Conservation (phyloP, 2,329 filamentous ascomycete species). For the Onygena corvina region DNA sequence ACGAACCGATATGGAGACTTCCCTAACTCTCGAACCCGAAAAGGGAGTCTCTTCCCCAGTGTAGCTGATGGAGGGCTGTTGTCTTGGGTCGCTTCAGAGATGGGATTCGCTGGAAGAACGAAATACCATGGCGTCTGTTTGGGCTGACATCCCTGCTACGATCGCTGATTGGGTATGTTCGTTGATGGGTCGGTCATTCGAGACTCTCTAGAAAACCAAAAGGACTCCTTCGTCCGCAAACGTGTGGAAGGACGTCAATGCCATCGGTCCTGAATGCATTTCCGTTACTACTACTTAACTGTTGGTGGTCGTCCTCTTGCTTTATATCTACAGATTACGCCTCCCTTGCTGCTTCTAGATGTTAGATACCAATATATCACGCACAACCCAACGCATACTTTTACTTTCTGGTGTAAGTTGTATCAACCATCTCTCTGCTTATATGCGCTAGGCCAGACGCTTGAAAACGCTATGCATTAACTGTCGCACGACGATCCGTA, state of each 20-base stretch:
- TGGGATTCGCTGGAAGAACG: conserved; percentile 16
- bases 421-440: neutral
- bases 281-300: too few relatives aligned
- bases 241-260: neutral
- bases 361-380: too few relatives aligned
- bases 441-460: neutral
- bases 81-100: conserved; percentile 17
- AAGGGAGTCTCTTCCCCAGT: conserved; percentile 5
- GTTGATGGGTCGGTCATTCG: conserved; percentile 13
- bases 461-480: neutral
- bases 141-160: conserved; percentile 17
- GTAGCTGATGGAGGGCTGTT: conserved; percentile 18
- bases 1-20: conserved; percentile 4
- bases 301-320: too few relatives aligned
- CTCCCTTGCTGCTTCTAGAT: too few relatives aligned
- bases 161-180: conserved; percentile 15
- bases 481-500: neutral
- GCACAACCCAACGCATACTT: too few relatives aligned
- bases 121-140: conserved; percentile 12
- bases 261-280: neutral
- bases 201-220: conserved; percentile 17
- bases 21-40: conserved; percentile 4
- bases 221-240: neutral
- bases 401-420: too few relatives aligned
- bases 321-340: too few relatives aligned